Conservation (phyloP, 176 grass and related monocot genomes). For the Oryza brachyantha region DNA sequence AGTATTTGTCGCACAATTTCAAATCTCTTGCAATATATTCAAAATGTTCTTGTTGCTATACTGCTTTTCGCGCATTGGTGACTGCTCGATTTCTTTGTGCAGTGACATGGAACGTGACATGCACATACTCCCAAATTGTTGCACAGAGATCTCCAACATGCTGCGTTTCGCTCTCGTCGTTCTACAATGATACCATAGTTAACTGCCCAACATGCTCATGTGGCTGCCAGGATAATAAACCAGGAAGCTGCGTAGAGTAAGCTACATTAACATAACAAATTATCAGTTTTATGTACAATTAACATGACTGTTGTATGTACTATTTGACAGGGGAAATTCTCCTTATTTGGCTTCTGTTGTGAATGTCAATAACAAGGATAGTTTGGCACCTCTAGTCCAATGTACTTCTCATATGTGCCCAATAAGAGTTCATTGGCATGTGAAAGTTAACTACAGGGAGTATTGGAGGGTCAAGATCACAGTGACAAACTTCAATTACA, state of each 20-base stretch:
- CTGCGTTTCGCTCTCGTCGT: slow-evolving; percentile 76
- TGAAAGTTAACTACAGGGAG: slow-evolving; percentile 76
- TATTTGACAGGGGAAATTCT: slow-evolving; percentile 56
- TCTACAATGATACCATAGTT: slow-evolving; percentile 81
- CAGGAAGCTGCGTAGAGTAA: slow-evolving; percentile 80
- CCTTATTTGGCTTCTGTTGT: slow-evolving; percentile 60
- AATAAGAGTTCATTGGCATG: slow-evolving; percentile 90
- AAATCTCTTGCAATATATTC: background rate
- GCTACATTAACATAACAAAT: slow-evolving; percentile 2
- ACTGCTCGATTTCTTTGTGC: slow-evolving; percentile 19
- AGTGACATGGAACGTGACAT: slow-evolving; percentile 88
- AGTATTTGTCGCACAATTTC: background rate
- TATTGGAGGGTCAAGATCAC: slow-evolving; percentile 86
- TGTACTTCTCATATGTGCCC: slow-evolving; percentile 93
- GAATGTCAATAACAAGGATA: slow-evolving; percentile 37
- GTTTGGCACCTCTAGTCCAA: slow-evolving; percentile 54
- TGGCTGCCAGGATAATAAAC: slow-evolving; percentile 65
- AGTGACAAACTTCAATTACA: slow-evolving; percentile 74
- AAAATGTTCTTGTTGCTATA: background rate
- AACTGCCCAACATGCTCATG: slow-evolving; percentile 73
- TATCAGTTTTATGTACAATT: slow-evolving; percentile 1
- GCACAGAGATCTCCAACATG: slow-evolving; percentile 64
- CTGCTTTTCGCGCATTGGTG: background rate
- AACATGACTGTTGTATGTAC: slow-evolving; percentile 12
- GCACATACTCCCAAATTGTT: slow-evolving; percentile 69